Base-by-base conservation (phyloP, 2,329 filamentous ascomycete species). In the Furcasterigmium sp. region DNA sequence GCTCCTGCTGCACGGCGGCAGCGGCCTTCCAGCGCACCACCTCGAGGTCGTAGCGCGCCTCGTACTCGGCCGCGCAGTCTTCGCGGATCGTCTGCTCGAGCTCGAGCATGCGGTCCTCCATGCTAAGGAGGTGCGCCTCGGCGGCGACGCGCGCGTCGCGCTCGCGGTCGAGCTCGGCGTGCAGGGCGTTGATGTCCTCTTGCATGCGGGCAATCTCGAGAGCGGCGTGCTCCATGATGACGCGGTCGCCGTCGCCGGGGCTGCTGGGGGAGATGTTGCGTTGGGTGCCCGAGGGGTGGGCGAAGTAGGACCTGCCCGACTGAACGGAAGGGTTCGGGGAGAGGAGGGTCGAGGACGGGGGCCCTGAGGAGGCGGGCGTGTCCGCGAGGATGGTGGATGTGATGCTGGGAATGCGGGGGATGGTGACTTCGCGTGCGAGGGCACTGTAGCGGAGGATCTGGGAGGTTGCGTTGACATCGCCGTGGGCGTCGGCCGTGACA, bases 371-470 rank as follows among this genome's bases (percentile, higher is more conserved):
- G 8, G 53, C 44, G 21, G 62, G 47, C 5, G 57, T 55, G 11
- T 64, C 60, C 13, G 67, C 64, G 14, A 76, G 58, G 26, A 93
- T 86, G 0, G 84, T 86, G 34, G 82, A 82, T 0, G 85, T 87
- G 40, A 91, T 82, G 38, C 87, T 93, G 1, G 91, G 91, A 8
- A 94, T 80, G 5, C 91, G 84, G 6, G 91, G 90, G 1, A 96
- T 88, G 0, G 91, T 94, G 10, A 97, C 87, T 65, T 97, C 91
- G 17, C 90, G 82, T 0, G 93, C 93, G 5, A 98, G 76, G 1
- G 93, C 91, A 18, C 88, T 93, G 66, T 98, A 98, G 15, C 91
- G 84, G 2, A 98, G 73, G 48, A 98, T 97, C 59, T 97, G 93
- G 5, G 88, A 94, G 0, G 93, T 98, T 11, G 93, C 90, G 58